Base-by-base conservation (phyloP, 441 rosid genomes). In the Erodium texanum region DNA sequence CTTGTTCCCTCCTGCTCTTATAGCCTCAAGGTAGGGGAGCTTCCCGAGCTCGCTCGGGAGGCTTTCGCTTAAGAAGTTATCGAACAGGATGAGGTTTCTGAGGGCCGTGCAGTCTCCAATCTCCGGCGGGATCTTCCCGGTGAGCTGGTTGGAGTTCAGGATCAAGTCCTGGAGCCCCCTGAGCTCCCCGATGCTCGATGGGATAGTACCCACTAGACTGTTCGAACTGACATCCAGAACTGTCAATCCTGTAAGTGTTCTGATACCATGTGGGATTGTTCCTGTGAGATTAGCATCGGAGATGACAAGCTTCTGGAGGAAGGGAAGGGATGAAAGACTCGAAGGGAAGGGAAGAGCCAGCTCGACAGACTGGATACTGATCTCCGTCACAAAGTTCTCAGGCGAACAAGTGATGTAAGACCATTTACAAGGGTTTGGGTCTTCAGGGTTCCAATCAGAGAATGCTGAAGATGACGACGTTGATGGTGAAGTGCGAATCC, bases 1-100 rank as follows among this genome's bases (percentile, higher is more conserved):
- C 64, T 82, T 85, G 83, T 94, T 94, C 29, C 97, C 99, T 19
- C 99, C 99, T 5, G 82, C 89, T 74, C 99, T 83, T 41, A 94
- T 77, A 67, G 74, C 85, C 84, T 89, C 78, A 3, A 94, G 90
- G 64, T 62, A 72, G 5, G 77, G 75, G 65, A 94, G 72, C 23
- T 79, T 84, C 3, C 97, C 96, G 0, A 94, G 71, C 83, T 91
- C 91, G n/a, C 61, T 8, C 24, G 99, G 97, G 64, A 94, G 83
- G 64, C 52, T 24, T 27, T 97, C 97, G 38, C 74, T 68, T 0
- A 94, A 80, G 23, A 81, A 80, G 73, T 92, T 94, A 71, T 94
- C 94, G 43, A 80, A 91, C 56, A 94, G 76, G 20, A 83, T 70
- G 7, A 91, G 70, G 52, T 72, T 89, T 69, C 71, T 78, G 43